phyloP scores from a whole-genome alignment of 495 filamentous ascomycete genomes.

The Venustampulla echinocandica region DNA sequence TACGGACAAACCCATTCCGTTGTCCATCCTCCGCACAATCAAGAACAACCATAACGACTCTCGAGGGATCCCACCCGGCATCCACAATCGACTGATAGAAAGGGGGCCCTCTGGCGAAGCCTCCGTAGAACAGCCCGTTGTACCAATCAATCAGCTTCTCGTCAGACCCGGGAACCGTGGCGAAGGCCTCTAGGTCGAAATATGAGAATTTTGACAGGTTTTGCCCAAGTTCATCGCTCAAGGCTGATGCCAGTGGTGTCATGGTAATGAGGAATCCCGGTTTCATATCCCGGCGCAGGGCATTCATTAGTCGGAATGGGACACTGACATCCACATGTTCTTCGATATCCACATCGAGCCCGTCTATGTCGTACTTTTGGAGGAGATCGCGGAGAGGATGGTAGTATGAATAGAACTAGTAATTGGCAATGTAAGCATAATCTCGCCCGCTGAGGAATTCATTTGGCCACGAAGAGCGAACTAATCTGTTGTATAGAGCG shows the following conservation, averaged over 20 bases:
- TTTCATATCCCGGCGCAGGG: constrained; percentile 33
- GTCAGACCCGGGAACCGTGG: constrained; percentile 23
- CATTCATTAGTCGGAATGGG: constrained; percentile 27
- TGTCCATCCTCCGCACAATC: constrained; percentile 29
- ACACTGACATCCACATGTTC: constrained; percentile 27
- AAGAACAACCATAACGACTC: constrained; percentile 33
- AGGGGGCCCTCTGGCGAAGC: constrained; percentile 27
- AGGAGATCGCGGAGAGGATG: constrained; percentile 28
- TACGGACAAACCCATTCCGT: constrained; percentile 26
- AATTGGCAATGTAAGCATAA: background rate
- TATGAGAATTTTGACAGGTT: constrained; percentile 36
- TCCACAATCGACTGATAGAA: constrained; percentile 30
- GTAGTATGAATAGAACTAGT: constrained; percentile 34
- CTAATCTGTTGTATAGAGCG: background rate
- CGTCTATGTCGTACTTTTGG: constrained; percentile 27
- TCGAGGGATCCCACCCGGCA: constrained; percentile 30
- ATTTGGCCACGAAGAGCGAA: no score
- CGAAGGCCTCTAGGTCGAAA: constrained; percentile 26
- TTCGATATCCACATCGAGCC: constrained; percentile 38
- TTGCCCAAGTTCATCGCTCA: constrained; percentile 25
- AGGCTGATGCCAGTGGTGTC: constrained; percentile 34
- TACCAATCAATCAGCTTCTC: constrained; percentile 28
- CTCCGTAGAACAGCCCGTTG: constrained; percentile 38
- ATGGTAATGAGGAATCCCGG: constrained; percentile 36
- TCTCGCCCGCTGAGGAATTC: no score